These are phyloP conservation scores for Herpetospermum pedunculosum DNA, from an alignment of 306 rosid species.

Conservation along the genomic window DNA sequence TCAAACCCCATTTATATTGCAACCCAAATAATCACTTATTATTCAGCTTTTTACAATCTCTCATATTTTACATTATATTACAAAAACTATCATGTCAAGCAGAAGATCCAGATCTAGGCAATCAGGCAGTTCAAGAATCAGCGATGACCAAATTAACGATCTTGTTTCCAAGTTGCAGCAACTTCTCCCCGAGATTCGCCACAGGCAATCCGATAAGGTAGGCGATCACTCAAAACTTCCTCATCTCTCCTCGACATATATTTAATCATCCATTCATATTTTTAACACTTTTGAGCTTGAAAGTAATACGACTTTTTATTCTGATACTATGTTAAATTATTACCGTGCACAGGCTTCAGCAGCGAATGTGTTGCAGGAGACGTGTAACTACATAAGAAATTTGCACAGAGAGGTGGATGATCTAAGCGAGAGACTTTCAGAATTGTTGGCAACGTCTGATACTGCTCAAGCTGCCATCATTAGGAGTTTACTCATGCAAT, in stretches of 20 bases:
- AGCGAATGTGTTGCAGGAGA: constrained; percentile 64
- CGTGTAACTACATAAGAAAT: constrained; percentile 74
- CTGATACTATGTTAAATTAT: neutral
- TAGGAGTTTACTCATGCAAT: constrained; percentile 67
- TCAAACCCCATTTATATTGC: neutral
- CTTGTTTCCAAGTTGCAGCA: constrained; percentile 90
- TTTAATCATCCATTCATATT: too few relatives aligned
- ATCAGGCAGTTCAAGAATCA: constrained; percentile 60
- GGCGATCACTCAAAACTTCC: neutral
- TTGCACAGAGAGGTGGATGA: constrained; percentile 86
- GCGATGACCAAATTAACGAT: constrained; percentile 92
- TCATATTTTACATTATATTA: too few relatives aligned
- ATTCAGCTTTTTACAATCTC: too few relatives aligned
- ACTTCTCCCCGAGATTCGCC: constrained; percentile 91
- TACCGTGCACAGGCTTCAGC: constrained; percentile 58
- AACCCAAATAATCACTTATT: neutral
- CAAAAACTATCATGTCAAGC: too few relatives aligned
- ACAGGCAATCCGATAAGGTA: constrained; percentile 74
- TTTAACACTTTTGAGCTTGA: too few relatives aligned
- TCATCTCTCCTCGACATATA: neutral
- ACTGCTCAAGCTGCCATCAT: constrained; percentile 86
- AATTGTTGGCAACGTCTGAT: constrained; percentile 68
- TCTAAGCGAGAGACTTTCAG: constrained; percentile 72
- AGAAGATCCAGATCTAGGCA: constrained; percentile 30
- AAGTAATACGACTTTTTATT: too few relatives aligned